These are phyloP conservation scores for Alternaria viburni DNA, from an alignment of 2,329 filamentous ascomycete genomes.

Conservation along the genomic window DNA sequence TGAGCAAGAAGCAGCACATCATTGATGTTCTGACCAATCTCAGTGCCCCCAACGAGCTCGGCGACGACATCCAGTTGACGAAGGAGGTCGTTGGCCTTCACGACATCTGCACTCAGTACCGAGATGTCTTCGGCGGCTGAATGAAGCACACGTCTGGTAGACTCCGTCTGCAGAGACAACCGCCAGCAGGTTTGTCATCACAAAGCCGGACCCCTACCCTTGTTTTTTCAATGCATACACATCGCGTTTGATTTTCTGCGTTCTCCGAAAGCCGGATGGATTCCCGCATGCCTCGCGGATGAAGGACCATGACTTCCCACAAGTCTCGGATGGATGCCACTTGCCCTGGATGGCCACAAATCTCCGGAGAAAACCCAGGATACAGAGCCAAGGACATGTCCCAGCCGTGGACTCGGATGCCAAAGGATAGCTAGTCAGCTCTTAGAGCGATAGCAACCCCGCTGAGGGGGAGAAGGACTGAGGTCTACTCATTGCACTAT, in stretches of 20 bases:
- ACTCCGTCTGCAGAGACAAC: conserved; percentile 24
- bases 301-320: conserved; percentile 26
- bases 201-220: conserved; percentile 24
- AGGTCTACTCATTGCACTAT: conserved; percentile 33
- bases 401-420: conserved; percentile 33
- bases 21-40: conserved; percentile 41
- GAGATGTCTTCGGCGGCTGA: conserved; percentile 43
- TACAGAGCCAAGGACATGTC: conserved; percentile 26
- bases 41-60: conserved; percentile 42
- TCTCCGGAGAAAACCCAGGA: conserved; percentile 24
- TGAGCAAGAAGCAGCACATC: conserved; percentile 44
- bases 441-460: conserved; percentile 24
- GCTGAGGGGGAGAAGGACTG: conserved; percentile 24
- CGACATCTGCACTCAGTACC: conserved; percentile 44
- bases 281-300: conserved; percentile 32
- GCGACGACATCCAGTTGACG: conserved; percentile 43
- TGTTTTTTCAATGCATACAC: conserved; percentile 23
- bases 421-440: conserved; percentile 24
- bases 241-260: conserved; percentile 33
- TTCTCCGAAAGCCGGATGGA: conserved; percentile 29
- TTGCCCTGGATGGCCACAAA: conserved; percentile 17
- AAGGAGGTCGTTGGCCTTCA: conserved; percentile 44
- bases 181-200: conserved; percentile 39
- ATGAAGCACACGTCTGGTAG: conserved; percentile 21
- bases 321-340: conserved; percentile 32